These are phyloP conservation scores for Sugiyamaella pinicola DNA, from an alignment of 1,139 yeast species.

Conservation along the genomic window DNA sequence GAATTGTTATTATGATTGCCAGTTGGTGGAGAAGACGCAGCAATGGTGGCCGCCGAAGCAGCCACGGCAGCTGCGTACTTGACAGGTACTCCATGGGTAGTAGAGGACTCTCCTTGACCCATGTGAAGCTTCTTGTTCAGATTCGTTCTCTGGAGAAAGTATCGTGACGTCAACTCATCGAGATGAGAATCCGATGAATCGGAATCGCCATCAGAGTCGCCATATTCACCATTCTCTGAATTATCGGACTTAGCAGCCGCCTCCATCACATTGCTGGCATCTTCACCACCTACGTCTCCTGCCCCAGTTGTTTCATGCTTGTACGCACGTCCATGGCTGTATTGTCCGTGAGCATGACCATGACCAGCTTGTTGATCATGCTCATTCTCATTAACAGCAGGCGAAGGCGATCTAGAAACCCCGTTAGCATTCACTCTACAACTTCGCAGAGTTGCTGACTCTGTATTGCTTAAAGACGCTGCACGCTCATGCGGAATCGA, in stretches of 20 bases:
- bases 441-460: too few species aligned
- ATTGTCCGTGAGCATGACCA: too few species aligned
- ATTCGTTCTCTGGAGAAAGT: slow-evolving; percentile 19
- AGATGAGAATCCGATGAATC: slow-evolving; percentile 14
- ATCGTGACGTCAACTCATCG: slow-evolving; percentile 19
- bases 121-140: slow-evolving; percentile 18
- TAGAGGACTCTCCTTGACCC: slow-evolving; percentile 12
- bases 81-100: slow-evolving; percentile 20
- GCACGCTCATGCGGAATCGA: too few species aligned
- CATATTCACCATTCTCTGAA: neutral
- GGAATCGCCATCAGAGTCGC: slow-evolving; percentile 7
- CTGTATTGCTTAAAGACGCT: too few species aligned
- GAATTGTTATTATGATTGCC: neutral
- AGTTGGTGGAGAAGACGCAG: slow-evolving; percentile 12
- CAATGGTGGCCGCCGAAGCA: slow-evolving; percentile 12
- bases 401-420: slow-evolving; percentile 2
- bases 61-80: slow-evolving; percentile 18
- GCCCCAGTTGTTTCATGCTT: neutral
- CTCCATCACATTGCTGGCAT: neutral
- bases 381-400: neutral
- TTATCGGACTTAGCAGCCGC: neutral
- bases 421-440: neutral
- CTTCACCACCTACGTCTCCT: neutral
- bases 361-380: too few species aligned
- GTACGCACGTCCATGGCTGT: neutral